These are phyloP conservation scores for Penicillium coprophilum DNA, from an alignment of 495 filamentous ascomycete genomes.

Conservation along the genomic window DNA sequence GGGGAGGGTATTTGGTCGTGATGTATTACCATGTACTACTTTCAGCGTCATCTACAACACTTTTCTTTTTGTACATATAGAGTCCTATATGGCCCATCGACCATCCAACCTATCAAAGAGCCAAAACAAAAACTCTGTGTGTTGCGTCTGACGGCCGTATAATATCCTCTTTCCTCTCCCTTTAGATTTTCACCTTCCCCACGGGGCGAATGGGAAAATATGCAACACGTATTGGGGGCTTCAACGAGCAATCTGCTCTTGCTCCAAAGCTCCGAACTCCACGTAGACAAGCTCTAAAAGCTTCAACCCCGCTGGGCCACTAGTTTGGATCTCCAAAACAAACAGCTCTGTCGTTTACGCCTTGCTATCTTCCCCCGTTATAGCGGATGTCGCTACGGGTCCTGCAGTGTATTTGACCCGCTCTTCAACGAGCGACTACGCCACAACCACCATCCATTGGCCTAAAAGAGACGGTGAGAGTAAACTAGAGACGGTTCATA, in stretches of 20 bases:
- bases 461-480: slow-evolving; percentile 11
- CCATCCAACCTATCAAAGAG: slow-evolving; percentile 36
- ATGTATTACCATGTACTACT: slow-evolving; percentile 45
- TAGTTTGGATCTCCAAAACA: neutral
- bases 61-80: slow-evolving; percentile 50
- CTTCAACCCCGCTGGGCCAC: slow-evolving; percentile 9
- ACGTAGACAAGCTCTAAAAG: slow-evolving; percentile 11
- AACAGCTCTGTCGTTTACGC: neutral
- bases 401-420: slow-evolving; percentile 9
- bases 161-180: slow-evolving; percentile 11
- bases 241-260: neutral
- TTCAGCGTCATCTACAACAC: slow-evolving; percentile 41
- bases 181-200: slow-evolving; percentile 1
- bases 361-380: neutral
- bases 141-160: slow-evolving; percentile 32
- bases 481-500: neutral
- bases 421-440: slow-evolving; percentile 12
- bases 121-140: slow-evolving; percentile 40
- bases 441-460: slow-evolving; percentile 18
- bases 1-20: slow-evolving; percentile 39
- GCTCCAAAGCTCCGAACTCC: slow-evolving; percentile 7
- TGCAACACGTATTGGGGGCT: slow-evolving; percentile 2
- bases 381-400: slow-evolving; percentile 6
- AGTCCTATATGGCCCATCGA: slow-evolving; percentile 39
- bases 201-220: neutral